Evolutionary conservation across 2,329 filamentous ascomycete genomes (phyloP), one percentile per base, ranked within the genome.

Genomic region (Xylaria sp.): DNA sequence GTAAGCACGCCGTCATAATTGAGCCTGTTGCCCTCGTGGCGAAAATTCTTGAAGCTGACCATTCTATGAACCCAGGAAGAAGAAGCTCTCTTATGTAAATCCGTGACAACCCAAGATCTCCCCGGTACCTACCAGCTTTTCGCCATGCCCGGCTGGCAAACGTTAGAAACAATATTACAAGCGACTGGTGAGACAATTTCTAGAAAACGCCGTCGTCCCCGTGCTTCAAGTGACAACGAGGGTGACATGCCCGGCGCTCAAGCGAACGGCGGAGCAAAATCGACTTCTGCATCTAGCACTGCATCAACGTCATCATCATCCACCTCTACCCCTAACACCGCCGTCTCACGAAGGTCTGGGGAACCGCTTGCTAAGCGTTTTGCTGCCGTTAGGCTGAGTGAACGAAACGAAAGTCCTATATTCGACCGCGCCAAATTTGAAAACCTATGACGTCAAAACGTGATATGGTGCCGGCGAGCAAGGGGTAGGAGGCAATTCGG

Each of bases 121-220:
- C 88, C 91, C 70, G 92, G 97, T 74, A 91, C 90, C 69, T 90
- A 93, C 78, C 91, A 96, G 79, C 87, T 99, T 74, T 89, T 94
- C 81, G 91, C 93, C 75, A 94, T 92, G 75, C 88, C 91, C 78
- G 96, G 96, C 77, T 99, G 96, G 96, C 92, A 94, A 81, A 98
- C 93, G 68, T 87, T 99, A 78, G 87, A 95, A 82, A 91, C 92
- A 81, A 97, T 99, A 80, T 88, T 98, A 83, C 90, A 96, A 90
- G 92, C 94, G 89, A 94, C 93, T 88, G 93, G 94, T 97, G 94
- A 97, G 92, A 91, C 91, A 89, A 89, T 91, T 88, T 90, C 90
- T 82, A 77, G 72, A 68, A 97, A 96, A 87, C 92, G 89, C 79
- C 81, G 79, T 78, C 83, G 83, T 77, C 79, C 81, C 74, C 33